Evolutionary conservation across 2,329 filamentous ascomycete genomes (phyloP).

Genomic region (Pyrenochaeta sp.): DNA sequence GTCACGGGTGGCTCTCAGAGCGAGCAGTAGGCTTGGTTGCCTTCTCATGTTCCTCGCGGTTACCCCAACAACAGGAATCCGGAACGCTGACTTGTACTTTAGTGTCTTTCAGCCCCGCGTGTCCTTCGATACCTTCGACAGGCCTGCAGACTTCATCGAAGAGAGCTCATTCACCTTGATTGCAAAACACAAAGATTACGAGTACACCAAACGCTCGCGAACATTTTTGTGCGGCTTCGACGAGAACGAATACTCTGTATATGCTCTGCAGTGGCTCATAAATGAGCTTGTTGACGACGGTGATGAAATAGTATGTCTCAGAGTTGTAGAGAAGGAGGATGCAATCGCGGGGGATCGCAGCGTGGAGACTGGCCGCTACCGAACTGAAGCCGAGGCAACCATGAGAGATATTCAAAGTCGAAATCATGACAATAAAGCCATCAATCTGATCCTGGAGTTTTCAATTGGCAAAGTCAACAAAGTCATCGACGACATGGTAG

Average conservation of each 20-base stretch:
- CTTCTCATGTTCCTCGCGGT: conserved; percentile 28
- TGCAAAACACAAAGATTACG: conserved; percentile 85
- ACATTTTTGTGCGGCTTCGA: conserved; percentile 92
- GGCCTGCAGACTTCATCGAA: conserved; percentile 67
- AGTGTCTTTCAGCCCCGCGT: conserved; percentile 72
- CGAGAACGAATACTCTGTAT: conserved; percentile 90
- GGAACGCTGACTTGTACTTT: conserved; percentile 20
- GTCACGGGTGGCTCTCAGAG: conserved; percentile 23
- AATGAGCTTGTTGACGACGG: conserved; percentile 93
- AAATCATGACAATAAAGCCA: conserved; percentile 82
- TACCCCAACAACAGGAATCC: conserved; percentile 5
- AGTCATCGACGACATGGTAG: conserved; percentile 87
- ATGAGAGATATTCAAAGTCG: conserved; percentile 80
- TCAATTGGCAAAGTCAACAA: conserved; percentile 88
- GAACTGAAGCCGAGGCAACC: conserved; percentile 75
- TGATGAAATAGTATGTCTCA: conserved; percentile 89
- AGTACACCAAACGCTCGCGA: conserved; percentile 78
- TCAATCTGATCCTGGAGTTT: conserved; percentile 86
- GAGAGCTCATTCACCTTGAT: conserved; percentile 77
- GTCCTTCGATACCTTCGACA: conserved; percentile 77
- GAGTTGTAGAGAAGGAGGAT: conserved; percentile 84
- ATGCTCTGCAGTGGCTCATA: conserved; percentile 89
- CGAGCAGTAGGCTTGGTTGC: conserved; percentile 25
- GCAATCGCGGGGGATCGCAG: conserved; percentile 69
- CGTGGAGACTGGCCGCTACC: conserved; percentile 73